Base-by-base conservation (phyloP, 2,329 filamentous ascomycete genomes). In the Aureobasidium uvarum region DNA sequence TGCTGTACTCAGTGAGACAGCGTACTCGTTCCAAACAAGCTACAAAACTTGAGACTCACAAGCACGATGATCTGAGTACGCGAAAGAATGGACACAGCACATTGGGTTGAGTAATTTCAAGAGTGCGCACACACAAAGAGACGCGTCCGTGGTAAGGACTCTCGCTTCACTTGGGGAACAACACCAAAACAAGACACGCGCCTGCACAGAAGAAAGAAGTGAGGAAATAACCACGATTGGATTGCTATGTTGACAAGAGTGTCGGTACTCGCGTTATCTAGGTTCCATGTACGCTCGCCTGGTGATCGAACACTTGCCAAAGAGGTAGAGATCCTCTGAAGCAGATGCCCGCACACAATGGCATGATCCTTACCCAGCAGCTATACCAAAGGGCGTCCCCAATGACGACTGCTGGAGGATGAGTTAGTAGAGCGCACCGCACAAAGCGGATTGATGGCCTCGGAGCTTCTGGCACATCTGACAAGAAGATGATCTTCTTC, bases 401-500 rank as follows among this genome's bases (percentile, higher is more conserved):
- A 39, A 36, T 33, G 41, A 25, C 25, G 8, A 38, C 11, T 31
- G 18, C 20, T 48, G 56, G 56, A 60, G 43, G 43, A 48, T 25
- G n/a, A 18, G 23, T 43, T 38, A 36, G 43, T 43, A 48, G 43
- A 60, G 56, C 56, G 43, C 56, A 38, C 23, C 56, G 23, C 56
- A 60, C 56, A 60, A 60, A 50, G 43, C 23, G 56, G 48, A 60
- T 60, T 60, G 56, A 60, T 60, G 41, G 25, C 41, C 41, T 33
- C 14, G 13, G 41, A 48, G n/a, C 45, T 60, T 50, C 31, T 46
- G 20, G 28, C 43, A 46, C 23, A 60, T 8, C 18, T 36, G 56
- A 45, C 33, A 33, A 33, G 39, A 45, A 6, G 38, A 45, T 45
- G 16, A 33, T 51, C 48, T 31, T 51, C 48, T 51, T 51, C 25